A percentile compares a stretch with the other conserved stretches of the same genome.
Evolutionary conservation across 306 rosid species (phyloP).

Genomic region (Lagenaria siceraria): DNA sequence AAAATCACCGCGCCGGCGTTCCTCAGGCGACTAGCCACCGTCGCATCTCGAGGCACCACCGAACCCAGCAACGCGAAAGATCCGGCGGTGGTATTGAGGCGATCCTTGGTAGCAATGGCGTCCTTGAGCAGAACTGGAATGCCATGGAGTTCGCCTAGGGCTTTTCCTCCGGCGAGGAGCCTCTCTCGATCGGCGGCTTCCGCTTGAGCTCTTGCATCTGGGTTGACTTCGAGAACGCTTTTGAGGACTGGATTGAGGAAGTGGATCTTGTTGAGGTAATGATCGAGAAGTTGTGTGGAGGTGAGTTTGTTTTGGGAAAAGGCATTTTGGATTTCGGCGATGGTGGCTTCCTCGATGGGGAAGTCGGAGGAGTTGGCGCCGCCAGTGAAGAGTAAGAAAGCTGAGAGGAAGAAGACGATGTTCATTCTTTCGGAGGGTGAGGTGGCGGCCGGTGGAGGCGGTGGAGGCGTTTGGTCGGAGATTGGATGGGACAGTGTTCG

Average conservation of each 20-base stretch:
- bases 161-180: background rate
- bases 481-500: background rate
- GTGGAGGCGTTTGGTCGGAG: background rate
- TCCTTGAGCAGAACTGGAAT: constrained; percentile 57
- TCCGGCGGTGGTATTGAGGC: constrained; percentile 45
- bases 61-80: constrained; percentile 55
- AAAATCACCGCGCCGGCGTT: constrained; percentile 41
- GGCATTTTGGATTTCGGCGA: constrained; percentile 38
- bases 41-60: constrained; percentile 43
- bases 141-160: constrained; percentile 35
- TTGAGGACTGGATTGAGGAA: constrained; percentile 37
- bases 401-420: background rate
- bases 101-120: constrained; percentile 36
- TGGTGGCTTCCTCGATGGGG: constrained; percentile 34
- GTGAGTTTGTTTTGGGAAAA: constrained; percentile 27
- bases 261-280: constrained; percentile 27
- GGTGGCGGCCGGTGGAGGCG: background rate
- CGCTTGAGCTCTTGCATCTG: constrained; percentile 49
- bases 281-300: constrained; percentile 32
- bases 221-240: constrained; percentile 56
- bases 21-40: constrained; percentile 39
- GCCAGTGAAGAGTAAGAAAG: background rate
- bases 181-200: constrained; percentile 45
- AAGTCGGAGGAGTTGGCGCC: constrained; percentile 10
- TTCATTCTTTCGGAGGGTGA: background rate